Percentiles rank a stretch among this genome's conserved stretches.
phyloP scores from a whole-genome alignment of 176 grass and related monocot genomes.

The Oryza meridionalis region DNA sequence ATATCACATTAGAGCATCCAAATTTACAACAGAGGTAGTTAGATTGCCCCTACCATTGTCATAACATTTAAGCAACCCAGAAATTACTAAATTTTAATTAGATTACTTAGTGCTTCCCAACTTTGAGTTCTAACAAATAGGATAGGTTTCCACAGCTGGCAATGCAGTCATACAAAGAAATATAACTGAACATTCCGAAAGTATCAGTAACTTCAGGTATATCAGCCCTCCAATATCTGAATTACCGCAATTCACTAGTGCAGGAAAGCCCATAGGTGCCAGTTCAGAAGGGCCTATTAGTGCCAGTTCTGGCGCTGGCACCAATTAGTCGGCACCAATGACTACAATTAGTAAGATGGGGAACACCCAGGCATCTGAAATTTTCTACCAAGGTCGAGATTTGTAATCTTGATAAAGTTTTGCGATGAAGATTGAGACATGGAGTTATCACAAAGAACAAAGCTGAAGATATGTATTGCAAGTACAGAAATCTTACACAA shows the following conservation, averaged over 20 bases:
- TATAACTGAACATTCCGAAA: background rate
- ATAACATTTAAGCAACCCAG: too few species aligned
- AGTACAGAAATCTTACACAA: conserved; percentile 25
- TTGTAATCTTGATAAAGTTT: background rate
- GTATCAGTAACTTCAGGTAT: background rate
- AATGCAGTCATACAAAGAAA: background rate
- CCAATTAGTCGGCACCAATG: too few species aligned
- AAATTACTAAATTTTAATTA: too few species aligned
- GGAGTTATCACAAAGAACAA: background rate
- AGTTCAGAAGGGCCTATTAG: too few species aligned
- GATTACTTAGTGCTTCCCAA: too few species aligned
- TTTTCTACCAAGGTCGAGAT: background rate
- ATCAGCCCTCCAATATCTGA: background rate
- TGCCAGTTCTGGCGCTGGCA: too few species aligned
- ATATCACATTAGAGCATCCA: too few species aligned
- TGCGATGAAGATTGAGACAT: background rate
- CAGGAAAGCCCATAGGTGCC: too few species aligned
- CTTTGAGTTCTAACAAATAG: background rate
- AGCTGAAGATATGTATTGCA: background rate
- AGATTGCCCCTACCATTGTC: too few species aligned
- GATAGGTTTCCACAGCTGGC: background rate
- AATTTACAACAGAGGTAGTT: too few species aligned
- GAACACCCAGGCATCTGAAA: background rate
- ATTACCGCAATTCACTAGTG: background rate
- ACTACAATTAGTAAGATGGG: background rate